Evolutionary conservation across 768 basidiomycete genomes (phyloP).

Genomic region (Phlebiopsis flavidoalba): DNA sequence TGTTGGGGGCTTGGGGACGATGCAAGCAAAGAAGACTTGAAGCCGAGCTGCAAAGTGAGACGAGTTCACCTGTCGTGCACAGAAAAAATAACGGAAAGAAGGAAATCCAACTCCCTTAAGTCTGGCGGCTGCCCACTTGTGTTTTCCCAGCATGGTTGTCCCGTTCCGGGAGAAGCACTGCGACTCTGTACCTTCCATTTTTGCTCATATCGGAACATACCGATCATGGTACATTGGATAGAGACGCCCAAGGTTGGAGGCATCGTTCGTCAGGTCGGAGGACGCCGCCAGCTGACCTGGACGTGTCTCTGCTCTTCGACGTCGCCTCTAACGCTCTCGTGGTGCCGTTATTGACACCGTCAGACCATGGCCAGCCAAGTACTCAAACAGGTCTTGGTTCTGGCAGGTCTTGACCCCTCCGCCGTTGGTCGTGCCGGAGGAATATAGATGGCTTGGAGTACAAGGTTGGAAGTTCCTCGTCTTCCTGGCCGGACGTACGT

Average conservation of each 20-base stretch:
- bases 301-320: not conserved
- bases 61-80: no score
- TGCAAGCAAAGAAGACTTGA: no score
- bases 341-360: not conserved
- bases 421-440: constrained; percentile 42
- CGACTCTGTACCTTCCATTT: not conserved
- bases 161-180: not conserved
- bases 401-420: constrained; percentile 45
- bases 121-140: not conserved
- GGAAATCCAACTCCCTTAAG: not conserved
- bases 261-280: not conserved
- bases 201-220: not conserved
- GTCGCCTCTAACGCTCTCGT: not conserved
- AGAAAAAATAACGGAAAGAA: no score
- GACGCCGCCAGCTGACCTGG: constrained; percentile 2
- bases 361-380: constrained; percentile 1
- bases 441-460: constrained; percentile 76
- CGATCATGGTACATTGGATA: not conserved
- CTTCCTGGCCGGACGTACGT: constrained; percentile 74
- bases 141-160: not conserved
- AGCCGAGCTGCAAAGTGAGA: no score
- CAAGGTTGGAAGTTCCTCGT: constrained; percentile 69
- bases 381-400: constrained; percentile 3
- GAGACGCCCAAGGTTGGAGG: not conserved
- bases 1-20: no score